Base-by-base conservation (phyloP, 257 asterid species). In the Hygrophila difformis region DNA sequence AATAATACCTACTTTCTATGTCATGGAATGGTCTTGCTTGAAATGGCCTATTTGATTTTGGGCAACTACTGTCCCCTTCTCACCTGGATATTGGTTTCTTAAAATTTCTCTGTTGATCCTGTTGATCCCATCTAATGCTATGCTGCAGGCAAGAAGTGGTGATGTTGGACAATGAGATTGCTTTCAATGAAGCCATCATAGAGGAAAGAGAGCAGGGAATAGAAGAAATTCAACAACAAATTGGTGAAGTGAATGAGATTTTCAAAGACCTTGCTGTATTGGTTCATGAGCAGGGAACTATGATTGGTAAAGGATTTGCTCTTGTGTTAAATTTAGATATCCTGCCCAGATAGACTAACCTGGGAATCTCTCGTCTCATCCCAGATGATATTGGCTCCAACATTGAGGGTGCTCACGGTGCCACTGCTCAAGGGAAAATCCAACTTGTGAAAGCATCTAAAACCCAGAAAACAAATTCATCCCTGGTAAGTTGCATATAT, bases 171-270 rank as follows among this genome's bases (percentile, higher is more conserved):
- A 61, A 53, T 5, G 67, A 61, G 6, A 40, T 61, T 52, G 60
- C 61, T 8, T 61, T 53, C 71, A 85, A 89, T 33, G 93, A 89
- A 64, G 96, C 96, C 56, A 79, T 79, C 52, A 79, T 89, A 39
- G 94, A 89, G 59, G 98, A 89, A 75, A 73, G 96, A 47, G 96
- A 85, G 12, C 98, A 73, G 51, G 96, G 98, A 14, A 79, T 89
- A 55, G 81, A 89, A 58, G 98, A 89, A 68, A 82, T 89, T 55
- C 91, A 85, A 21, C 88, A 85, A 29, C 94, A 89, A 68, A 89
- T 89, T 49, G 94, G 94, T 41, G 93, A 89, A 82, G 96, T 89
- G 44, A 89, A 79, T 52, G 94, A 79, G 64, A 82, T 89, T 61
- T 85, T 85, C 79, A 89, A 85, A 76, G 97, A 84, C 69, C 83